Evolutionary conservation across 371 early-diverging fungal genomes (phyloP), one percentile per base, ranked within the genome.

Genomic region (Coemansia sp.): DNA sequence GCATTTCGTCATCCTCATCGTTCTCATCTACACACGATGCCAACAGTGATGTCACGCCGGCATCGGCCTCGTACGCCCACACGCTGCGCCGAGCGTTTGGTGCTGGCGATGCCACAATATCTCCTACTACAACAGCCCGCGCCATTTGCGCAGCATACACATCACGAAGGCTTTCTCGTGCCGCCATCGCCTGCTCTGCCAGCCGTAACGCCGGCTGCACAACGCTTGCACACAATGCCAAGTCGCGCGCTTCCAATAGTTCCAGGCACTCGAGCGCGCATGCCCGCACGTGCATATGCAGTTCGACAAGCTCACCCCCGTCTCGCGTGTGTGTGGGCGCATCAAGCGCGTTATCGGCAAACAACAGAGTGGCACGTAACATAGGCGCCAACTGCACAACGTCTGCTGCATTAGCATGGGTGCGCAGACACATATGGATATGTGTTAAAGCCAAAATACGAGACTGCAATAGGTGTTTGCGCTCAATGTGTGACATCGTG

Each of bases 21-120:
- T 4, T 16, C 12, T 21, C 44, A 16, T n/a, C 39, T 16, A 26
- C 51, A 1, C 28, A 53, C 3, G 25, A 23, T 1, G 26, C 33
- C 40, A 82, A 42, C 21, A 82, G 62, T 1, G 82, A 75, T 9
- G 82, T 78, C 12, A 65, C 62, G 3, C 82, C 82, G 0, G 59
- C 63, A n/a, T 81, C 78, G 3, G 64, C 42, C 64, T 82, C 82
- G 55, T 82, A 82, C 7, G 68, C 78, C 82, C 80, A 83, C 9
- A 8, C 33, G 33, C 33, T 33, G 71, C 56, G 33, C 33, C 26
- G 56, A 12, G 23, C 1, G 16, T 11, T 23, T 12, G 42, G 18
- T 0, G 54, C 50, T 20, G 55, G 60, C 2, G 59, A 23, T 2
- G 40, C 23, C 23, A 23, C 23, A n/a, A 33, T 39, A 9, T 12